These are phyloP conservation scores for Cystobasidium ongulense DNA, from an alignment of 768 basidiomycete species.

Conservation along the genomic window DNA sequence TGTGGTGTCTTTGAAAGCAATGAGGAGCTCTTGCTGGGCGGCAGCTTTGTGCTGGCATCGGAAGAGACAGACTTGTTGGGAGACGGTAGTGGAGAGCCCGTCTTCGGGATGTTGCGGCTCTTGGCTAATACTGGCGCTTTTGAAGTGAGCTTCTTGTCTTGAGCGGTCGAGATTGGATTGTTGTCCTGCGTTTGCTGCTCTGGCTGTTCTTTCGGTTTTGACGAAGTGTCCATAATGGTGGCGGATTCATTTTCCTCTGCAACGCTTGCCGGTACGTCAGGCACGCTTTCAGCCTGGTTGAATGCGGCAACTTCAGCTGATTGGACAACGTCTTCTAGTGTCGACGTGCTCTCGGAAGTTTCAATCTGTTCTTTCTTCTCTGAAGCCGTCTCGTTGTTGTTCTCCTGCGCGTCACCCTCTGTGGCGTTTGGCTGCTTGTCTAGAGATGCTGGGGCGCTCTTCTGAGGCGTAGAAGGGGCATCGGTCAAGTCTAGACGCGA, in stretches of 20 bases:
- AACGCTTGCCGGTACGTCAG: no score
- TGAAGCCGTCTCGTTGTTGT: background rate
- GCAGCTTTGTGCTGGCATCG: background rate
- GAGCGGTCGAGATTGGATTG: background rate
- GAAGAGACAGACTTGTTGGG: background rate
- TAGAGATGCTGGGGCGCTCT: background rate
- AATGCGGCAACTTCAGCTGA: no score
- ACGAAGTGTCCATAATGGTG: background rate
- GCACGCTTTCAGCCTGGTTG: no score
- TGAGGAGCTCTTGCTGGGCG: background rate
- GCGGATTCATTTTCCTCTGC: background rate
- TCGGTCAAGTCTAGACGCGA: background rate
- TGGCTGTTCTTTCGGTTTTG: background rate
- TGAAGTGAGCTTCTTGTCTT: background rate
- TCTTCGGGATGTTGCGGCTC: background rate
- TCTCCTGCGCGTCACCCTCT: background rate
- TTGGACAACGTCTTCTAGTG: no score
- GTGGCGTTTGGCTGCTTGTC: background rate
- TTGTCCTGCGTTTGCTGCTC: background rate
- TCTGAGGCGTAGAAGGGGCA: background rate
- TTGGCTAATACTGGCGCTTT: background rate
- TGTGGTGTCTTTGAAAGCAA: background rate
- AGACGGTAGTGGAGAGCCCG: background rate
- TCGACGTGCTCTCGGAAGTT: no score
- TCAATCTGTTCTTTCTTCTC: background rate